These are phyloP conservation scores for Somion occarium DNA, from an alignment of 1,284 basidiomycete species.

Conservation along the genomic window DNA sequence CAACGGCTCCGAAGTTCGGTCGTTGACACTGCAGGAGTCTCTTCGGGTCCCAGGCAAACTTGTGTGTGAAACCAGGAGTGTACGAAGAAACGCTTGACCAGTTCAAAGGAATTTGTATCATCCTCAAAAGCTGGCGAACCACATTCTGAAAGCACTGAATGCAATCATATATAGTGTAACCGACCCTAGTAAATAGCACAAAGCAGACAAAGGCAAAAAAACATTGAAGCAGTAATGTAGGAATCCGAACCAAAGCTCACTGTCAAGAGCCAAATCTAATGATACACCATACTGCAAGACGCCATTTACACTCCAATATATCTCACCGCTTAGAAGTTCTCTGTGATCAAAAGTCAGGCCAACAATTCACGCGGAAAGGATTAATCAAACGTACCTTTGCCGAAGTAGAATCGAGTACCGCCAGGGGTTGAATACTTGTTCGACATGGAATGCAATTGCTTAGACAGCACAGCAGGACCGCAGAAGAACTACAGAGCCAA, in stretches of 20 bases:
- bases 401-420: conserved; percentile 84
- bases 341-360: conserved; percentile 14
- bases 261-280: neutral
- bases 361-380: neutral
- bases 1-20: too few relatives aligned
- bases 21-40: too few relatives aligned
- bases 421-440: conserved; percentile 83
- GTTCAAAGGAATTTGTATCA: too few relatives aligned
- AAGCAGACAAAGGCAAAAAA: neutral
- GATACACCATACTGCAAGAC: neutral
- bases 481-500: conserved; percentile 62
- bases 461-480: conserved; percentile 69
- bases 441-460: conserved; percentile 66
- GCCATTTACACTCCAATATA: neutral
- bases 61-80: too few relatives aligned
- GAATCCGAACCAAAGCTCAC: neutral
- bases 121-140: too few relatives aligned
- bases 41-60: too few relatives aligned
- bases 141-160: too few relatives aligned
- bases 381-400: conserved; percentile 50
- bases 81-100: too few relatives aligned
- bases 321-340: conserved; percentile 27
- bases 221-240: neutral
- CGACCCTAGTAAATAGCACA: neutral
- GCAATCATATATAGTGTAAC: too few relatives aligned